A percentile compares a stretch with the other conserved stretches of the same genome.
Evolutionary conservation across 148 eudicot species (phyloP).

Genomic region (Camellia lanceoleosa): DNA sequence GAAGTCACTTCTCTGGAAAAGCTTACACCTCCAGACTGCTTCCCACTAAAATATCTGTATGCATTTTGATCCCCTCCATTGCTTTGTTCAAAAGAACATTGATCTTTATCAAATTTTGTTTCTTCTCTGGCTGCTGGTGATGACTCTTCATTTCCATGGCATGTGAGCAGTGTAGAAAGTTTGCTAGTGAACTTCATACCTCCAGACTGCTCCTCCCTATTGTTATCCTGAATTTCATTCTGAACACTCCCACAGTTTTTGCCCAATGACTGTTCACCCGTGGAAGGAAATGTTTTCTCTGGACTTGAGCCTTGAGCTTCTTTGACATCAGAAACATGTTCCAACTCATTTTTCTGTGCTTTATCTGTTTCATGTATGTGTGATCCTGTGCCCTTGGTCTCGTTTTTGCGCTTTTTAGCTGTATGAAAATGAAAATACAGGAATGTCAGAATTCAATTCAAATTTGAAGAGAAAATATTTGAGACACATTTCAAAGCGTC

Average conservation of each 20-base stretch:
- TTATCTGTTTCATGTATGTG: conserved; percentile 18
- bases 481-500: neutral
- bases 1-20: conserved; percentile 14
- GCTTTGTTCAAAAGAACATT: conserved; percentile 12
- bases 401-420: conserved; percentile 51
- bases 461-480: neutral
- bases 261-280: conserved; percentile 21
- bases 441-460: conserved; percentile 1
- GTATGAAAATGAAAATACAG: conserved; percentile 23
- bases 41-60: neutral
- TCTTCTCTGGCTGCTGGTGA: conserved; percentile 4
- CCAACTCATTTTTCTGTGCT: conserved; percentile 24
- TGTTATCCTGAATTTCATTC: conserved; percentile 15
- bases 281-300: conserved; percentile 23
- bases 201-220: conserved; percentile 26
- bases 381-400: conserved; percentile 17
- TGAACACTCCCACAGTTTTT: conserved; percentile 21
- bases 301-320: conserved; percentile 34
- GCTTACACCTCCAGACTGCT: neutral
- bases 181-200: conserved; percentile 15
- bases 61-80: conserved; percentile 5
- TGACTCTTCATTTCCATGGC: conserved; percentile 20
- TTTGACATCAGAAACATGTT: conserved; percentile 31
- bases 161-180: conserved; percentile 15
- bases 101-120: conserved; percentile 11